Percentiles rank a stretch among this genome's conserved stretches.
Conservation (phyloP, 176 grass and related monocot genomes). For the Aegilops speltoides region DNA sequence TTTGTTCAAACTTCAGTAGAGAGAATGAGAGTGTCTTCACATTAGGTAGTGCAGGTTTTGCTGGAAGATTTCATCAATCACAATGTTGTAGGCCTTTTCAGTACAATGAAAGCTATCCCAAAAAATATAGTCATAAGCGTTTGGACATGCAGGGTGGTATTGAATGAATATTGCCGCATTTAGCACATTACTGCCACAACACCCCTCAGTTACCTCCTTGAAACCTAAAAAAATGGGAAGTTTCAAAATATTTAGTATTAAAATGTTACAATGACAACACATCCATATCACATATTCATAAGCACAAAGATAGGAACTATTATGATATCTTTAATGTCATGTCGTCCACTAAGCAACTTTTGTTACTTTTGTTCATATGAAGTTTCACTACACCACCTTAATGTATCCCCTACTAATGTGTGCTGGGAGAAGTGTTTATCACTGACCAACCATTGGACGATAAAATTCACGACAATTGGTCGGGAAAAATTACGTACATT, state of each 20-base stretch:
- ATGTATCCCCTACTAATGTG: too few relatives aligned
- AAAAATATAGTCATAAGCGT: slow-evolving; percentile 46
- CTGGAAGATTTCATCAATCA: slow-evolving; percentile 40
- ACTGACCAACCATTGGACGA: too few relatives aligned
- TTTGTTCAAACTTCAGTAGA: background rate
- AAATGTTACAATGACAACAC: background rate
- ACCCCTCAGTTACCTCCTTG: slow-evolving; percentile 22
- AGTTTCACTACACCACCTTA: too few relatives aligned
- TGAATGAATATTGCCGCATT: slow-evolving; percentile 39
- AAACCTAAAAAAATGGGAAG: slow-evolving; percentile 35
- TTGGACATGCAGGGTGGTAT: slow-evolving; percentile 40
- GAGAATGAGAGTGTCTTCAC: slow-evolving; percentile 13
- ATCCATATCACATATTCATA: background rate
- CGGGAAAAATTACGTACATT: too few relatives aligned
- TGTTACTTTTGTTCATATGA: background rate
- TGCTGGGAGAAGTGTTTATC: too few relatives aligned
- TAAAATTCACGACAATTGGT: too few relatives aligned
- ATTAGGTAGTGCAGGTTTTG: slow-evolving; percentile 18
- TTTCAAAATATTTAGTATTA: background rate
- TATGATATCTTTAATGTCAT: background rate
- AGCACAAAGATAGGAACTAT: background rate
- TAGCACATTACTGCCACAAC: slow-evolving; percentile 16
- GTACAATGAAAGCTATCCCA: slow-evolving; percentile 60
- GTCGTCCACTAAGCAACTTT: background rate
- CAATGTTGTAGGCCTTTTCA: slow-evolving; percentile 39